Evolutionary conservation across 2,329 filamentous ascomycete species (phyloP), one percentile per base, ranked within the genome.

Genomic region (Phaeosphaeria sp.): DNA sequence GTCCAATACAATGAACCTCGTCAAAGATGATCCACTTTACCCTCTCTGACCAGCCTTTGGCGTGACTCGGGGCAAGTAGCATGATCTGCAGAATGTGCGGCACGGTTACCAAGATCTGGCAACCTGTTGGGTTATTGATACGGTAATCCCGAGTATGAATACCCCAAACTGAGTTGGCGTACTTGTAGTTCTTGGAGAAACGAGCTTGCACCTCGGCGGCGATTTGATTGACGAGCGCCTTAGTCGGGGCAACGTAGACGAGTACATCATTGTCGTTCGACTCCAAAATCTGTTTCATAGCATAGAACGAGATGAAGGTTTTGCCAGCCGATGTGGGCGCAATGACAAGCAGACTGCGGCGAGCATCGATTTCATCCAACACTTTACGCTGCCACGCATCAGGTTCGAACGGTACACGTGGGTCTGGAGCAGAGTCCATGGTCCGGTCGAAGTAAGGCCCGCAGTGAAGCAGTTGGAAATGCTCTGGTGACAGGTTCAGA

Each of bases 281-380:
- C 68, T 89, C 82, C 10, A 94, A 79, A 0, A 93, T 80, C 69
- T 91, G 88, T 68, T 90, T 89, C 89, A 93, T 94, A 1, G 90
- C 90, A 66, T 94, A 93, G 74, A 93, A 94, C 0, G 87, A 90
- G 57, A 93, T 93, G 73, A 93, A 94, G 0, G 90, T 94, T 74
- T 93, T 94, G 64, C 91, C 91, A 0, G 91, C 88, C 22, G 88
- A 91, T 0, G 90, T 94, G 0, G 90, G 90, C 0, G 90, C 90
- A 9, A 93, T 87, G 0, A 92, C 89, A 57, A 93, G 88, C 0
- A 92, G 78, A 64, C 89, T 92, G 62, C 87, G 85, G 53, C 90
- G 81, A 0, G 82, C 82, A 72, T 94, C 90, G 39, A 93, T 88
- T 41, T 86, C 85, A 61, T 94, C 89, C 0, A 94, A 81, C 0